Conservation (phyloP, 2,329 filamentous ascomycete genomes). For the Aspergillus vadensis region DNA sequence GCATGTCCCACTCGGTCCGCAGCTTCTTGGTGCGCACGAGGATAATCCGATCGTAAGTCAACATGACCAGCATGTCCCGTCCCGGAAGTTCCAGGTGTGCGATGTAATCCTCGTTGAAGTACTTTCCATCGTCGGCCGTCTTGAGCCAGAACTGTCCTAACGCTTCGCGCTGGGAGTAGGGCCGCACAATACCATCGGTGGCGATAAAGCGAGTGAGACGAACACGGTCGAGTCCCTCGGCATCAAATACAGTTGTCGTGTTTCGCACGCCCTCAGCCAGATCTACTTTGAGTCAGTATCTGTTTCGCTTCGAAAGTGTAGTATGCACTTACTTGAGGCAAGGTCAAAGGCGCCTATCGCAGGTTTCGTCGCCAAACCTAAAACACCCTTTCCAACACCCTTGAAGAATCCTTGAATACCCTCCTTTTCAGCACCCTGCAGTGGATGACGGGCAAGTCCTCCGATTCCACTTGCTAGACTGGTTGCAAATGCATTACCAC, state of each 20-base stretch:
- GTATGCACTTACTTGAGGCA: constrained; percentile 66
- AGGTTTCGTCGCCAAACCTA: constrained; percentile 94
- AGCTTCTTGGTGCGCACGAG: constrained; percentile 84
- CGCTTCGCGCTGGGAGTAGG: constrained; percentile 91
- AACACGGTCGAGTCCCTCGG: constrained; percentile 88
- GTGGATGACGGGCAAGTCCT: constrained; percentile 86
- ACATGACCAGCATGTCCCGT: constrained; percentile 85
- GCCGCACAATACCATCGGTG: constrained; percentile 87
- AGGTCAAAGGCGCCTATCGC: constrained; percentile 96
- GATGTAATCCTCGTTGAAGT: constrained; percentile 97
- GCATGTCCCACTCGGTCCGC: constrained; percentile 92
- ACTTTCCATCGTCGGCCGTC: constrained; percentile 94
- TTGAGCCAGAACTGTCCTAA: constrained; percentile 99
- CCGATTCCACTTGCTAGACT: constrained; percentile 93
- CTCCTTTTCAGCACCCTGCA: constrained; percentile 95
- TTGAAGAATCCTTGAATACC: constrained; percentile 95
- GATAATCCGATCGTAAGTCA: constrained; percentile 86
- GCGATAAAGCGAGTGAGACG: constrained; percentile 92
- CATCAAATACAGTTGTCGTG: constrained; percentile 97
- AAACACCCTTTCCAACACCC: constrained; percentile 90
- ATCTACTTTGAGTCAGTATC: constrained; percentile 46
- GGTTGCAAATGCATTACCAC: constrained; percentile 90
- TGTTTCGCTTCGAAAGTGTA: background rate
- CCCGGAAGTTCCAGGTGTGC: constrained; percentile 89
- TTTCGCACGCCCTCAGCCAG: constrained; percentile 97